Percentiles rank a stretch among this genome's conserved stretches.
phyloP scores from a whole-genome alignment of 768 basidiomycete genomes.

The Trametes punicea region DNA sequence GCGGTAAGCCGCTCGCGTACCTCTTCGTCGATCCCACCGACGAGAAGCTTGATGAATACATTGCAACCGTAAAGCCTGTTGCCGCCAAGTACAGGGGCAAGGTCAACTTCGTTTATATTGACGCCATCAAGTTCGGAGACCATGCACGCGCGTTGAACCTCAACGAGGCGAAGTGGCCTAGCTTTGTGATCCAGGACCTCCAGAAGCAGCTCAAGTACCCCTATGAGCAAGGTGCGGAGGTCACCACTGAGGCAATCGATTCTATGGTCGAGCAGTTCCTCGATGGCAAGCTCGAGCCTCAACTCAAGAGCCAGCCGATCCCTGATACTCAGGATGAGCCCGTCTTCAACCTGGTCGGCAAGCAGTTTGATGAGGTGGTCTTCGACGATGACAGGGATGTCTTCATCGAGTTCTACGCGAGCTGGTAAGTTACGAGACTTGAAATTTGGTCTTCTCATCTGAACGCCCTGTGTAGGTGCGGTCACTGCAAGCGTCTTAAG shows the following conservation, averaged over 20 bases:
- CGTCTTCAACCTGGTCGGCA: constrained; percentile 81
- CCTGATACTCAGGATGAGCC: constrained; percentile 80
- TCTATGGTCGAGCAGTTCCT: constrained; percentile 63
- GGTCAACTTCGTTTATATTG: constrained; percentile 98
- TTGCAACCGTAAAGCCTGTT: constrained; percentile 68
- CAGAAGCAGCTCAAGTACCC: constrained; percentile 87
- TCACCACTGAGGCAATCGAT: constrained; percentile 55
- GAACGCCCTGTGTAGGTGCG: constrained; percentile 52
- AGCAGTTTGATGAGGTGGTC: constrained; percentile 84
- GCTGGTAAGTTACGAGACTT: constrained; percentile 65
- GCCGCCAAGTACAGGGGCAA: constrained; percentile 81
- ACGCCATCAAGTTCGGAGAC: constrained; percentile 91
- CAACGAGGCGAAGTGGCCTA: constrained; percentile 81
- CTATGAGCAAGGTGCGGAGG: constrained; percentile 60
- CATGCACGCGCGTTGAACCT: constrained; percentile 96
- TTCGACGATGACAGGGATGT: constrained; percentile 90
- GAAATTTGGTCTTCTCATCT: not conserved
- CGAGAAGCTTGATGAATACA: constrained; percentile 57
- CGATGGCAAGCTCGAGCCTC: constrained; percentile 70
- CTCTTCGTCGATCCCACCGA: constrained; percentile 85
- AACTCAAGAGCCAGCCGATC: constrained; percentile 87
- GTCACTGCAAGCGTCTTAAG: constrained; percentile 95
- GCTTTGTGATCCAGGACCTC: constrained; percentile 90
- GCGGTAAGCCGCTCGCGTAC: constrained; percentile 88
- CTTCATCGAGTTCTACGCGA: constrained; percentile 95